These are phyloP conservation scores for Sphagnum tenellum DNA, from an alignment of 225 moss, liverwort and hornwort species.

Conservation along the genomic window DNA sequence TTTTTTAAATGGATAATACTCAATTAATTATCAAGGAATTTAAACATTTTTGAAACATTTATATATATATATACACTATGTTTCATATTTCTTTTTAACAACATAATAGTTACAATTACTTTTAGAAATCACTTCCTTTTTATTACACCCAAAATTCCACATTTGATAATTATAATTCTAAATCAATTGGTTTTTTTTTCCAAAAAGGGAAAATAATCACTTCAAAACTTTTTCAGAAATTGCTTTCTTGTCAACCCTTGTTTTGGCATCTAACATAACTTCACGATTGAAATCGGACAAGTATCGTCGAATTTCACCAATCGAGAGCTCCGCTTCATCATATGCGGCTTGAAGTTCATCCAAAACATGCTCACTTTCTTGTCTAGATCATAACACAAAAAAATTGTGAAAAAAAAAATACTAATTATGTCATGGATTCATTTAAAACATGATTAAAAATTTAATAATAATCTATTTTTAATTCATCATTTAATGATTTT, in stretches of 20 bases:
- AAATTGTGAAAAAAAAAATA: no score
- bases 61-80: neutral
- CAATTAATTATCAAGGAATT: neutral
- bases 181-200: no score
- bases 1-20: no score
- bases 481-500: no score
- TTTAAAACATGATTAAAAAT: no score
- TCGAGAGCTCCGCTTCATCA: constrained; percentile 61
- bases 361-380: constrained; percentile 63
- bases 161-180: no score
- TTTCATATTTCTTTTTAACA: no score
- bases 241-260: constrained; percentile 36
- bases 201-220: constrained; percentile 12
- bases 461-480: no score
- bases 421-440: no score
- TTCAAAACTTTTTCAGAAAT: constrained; percentile 74
- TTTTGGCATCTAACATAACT: constrained; percentile 58
- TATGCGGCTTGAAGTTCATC: constrained; percentile 75
- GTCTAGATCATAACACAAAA: constrained; percentile 8
- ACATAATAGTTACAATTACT: no score
- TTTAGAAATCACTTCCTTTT: no score
- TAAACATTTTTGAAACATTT: neutral
- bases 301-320: constrained; percentile 78
- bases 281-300: constrained; percentile 63
- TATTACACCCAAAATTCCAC: no score